Conservation (phyloP, 805 yeast species). For the Kregervanrija pseudodelftensis region DNA sequence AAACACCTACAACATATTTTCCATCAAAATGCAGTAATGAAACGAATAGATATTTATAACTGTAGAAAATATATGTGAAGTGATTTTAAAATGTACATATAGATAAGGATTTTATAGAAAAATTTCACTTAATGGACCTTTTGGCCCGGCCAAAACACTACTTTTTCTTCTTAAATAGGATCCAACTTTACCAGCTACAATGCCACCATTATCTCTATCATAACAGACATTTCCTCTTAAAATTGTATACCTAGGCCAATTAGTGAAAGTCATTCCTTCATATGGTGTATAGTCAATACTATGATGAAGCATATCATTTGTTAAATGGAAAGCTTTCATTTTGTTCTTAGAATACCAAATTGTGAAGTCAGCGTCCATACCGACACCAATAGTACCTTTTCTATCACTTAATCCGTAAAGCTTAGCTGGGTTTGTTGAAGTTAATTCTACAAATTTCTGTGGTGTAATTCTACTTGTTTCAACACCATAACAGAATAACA, state of each 20-base stretch:
- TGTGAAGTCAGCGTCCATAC: constrained; percentile 41
- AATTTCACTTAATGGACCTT: constrained; percentile 15
- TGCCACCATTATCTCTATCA: constrained; percentile 21
- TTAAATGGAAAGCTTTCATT: constrained; percentile 17
- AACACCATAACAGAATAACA: constrained; percentile 36
- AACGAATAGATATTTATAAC: too few relatives aligned
- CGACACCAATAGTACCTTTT: constrained; percentile 37
- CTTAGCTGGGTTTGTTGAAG: constrained; percentile 39
- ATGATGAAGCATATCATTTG: constrained; percentile 28
- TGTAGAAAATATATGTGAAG: too few relatives aligned
- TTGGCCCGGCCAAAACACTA: constrained; percentile 16
- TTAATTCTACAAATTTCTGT: constrained; percentile 36
- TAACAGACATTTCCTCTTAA: constrained; percentile 31
- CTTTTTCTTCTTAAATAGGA: constrained; percentile 21
- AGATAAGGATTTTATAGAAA: constrained; percentile 2
- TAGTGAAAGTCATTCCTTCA: constrained; percentile 31
- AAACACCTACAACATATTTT: too few relatives aligned
- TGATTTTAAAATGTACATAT: too few relatives aligned
- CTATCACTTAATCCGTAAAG: constrained; percentile 34
- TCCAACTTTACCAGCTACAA: constrained; percentile 15
- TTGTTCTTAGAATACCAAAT: constrained; percentile 36
- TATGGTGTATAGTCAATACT: constrained; percentile 32
- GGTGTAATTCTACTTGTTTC: constrained; percentile 31
- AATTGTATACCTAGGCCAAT: constrained; percentile 38
- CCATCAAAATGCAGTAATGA: too few relatives aligned